phyloP scores from a whole-genome alignment of 2,329 filamentous ascomycete genomes.

The Fusarium lateritium region DNA sequence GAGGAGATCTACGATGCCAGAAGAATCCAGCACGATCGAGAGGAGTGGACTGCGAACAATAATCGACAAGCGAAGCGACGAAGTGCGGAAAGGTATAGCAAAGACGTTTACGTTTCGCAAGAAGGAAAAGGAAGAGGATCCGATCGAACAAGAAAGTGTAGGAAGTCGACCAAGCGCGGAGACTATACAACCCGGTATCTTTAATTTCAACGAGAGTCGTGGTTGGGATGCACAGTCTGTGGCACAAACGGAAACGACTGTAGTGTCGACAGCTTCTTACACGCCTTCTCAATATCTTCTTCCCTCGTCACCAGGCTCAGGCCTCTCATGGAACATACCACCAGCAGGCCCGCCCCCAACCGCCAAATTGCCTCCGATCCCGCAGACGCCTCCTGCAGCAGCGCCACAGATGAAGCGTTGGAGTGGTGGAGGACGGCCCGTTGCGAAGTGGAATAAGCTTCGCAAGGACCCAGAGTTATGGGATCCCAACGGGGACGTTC shows the following conservation, averaged over 20 bases:
- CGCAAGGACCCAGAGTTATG: slow-evolving; percentile 73
- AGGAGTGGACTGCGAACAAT: slow-evolving; percentile 67
- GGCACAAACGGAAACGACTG: slow-evolving; percentile 27
- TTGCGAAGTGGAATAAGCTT: slow-evolving; percentile 70
- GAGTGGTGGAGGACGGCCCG: slow-evolving; percentile 64
- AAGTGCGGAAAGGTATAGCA: slow-evolving; percentile 66
- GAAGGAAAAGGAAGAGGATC: slow-evolving; percentile 60
- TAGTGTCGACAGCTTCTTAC: slow-evolving; percentile 30
- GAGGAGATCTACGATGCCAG: slow-evolving; percentile 59
- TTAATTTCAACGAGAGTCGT: slow-evolving; percentile 23
- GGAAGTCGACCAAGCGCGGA: slow-evolving; percentile 42
- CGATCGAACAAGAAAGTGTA: slow-evolving; percentile 29
- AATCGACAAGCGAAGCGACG: slow-evolving; percentile 70
- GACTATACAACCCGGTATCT: slow-evolving; percentile 38
- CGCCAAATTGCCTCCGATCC: slow-evolving; percentile 60
- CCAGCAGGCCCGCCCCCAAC: slow-evolving; percentile 58
- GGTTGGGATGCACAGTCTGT: slow-evolving; percentile 26
- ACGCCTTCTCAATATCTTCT: slow-evolving; percentile 32
- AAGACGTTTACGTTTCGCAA: slow-evolving; percentile 67
- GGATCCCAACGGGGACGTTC: slow-evolving; percentile 72
- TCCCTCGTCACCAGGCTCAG: slow-evolving; percentile 41
- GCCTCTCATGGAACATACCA: slow-evolving; percentile 37
- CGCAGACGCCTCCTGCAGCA: slow-evolving; percentile 40
- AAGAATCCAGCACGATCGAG: slow-evolving; percentile 69
- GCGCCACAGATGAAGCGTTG: slow-evolving; percentile 65